A percentile compares a stretch with the other conserved stretches of the same genome.
phyloP scores from a whole-genome alignment of 2,329 filamentous ascomycete species.

The Dendrostoma leiphaemia region DNA sequence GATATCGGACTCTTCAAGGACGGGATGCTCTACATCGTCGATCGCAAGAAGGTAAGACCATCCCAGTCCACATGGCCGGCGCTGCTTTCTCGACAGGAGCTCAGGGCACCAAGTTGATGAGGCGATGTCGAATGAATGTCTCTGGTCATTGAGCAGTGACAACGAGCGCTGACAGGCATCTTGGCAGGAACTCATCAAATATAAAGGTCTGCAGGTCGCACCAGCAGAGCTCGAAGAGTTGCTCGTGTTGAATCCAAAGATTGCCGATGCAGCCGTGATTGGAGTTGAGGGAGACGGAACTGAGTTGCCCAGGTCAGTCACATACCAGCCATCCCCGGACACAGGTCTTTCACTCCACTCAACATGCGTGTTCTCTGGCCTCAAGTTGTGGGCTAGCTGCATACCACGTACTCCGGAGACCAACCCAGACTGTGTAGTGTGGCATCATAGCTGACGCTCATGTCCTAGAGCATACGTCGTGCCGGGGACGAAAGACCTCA shows the following conservation, averaged over 20 bases:
- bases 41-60: slow-evolving; percentile 63
- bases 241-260: slow-evolving; percentile 37
- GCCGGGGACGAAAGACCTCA: slow-evolving; percentile 20
- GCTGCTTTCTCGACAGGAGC: too few relatives aligned
- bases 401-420: not conserved
- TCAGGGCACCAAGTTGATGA: not conserved
- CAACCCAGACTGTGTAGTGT: not conserved
- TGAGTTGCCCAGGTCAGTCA: slow-evolving; percentile 53
- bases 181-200: slow-evolving; percentile 57
- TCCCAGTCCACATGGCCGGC: not conserved
- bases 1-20: slow-evolving; percentile 73
- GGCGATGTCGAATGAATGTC: too few relatives aligned
- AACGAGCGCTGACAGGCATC: not conserved
- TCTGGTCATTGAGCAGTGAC: not conserved
- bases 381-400: not conserved
- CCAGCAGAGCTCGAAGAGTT: slow-evolving; percentile 61
- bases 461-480: slow-evolving; percentile 23
- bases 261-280: slow-evolving; percentile 59
- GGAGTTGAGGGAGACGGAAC: slow-evolving; percentile 47
- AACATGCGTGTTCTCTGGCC: not conserved
- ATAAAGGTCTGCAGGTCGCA: slow-evolving; percentile 65
- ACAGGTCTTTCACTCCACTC: too few relatives aligned
- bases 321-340: too few relatives aligned
- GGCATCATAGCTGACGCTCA: slow-evolving; percentile 2
- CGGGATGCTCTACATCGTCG: slow-evolving; percentile 74